Conservation (phyloP, 164 flowering plant species). For the Akebia trifoliata region DNA sequence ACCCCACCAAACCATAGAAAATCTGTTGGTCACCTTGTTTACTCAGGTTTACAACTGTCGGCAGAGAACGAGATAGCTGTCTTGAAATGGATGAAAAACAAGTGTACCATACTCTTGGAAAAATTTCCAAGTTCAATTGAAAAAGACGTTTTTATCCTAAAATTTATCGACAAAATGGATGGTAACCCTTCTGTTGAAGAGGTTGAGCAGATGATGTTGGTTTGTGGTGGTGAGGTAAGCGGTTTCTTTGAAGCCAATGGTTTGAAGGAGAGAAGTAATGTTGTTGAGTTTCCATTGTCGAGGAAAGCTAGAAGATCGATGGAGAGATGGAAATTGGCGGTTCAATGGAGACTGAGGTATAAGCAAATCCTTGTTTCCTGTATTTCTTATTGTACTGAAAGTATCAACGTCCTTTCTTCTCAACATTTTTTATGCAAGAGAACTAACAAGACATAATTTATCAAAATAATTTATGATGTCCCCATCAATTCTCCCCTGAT, state of each 20-base stretch:
- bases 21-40: conserved; percentile 58
- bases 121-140: conserved; percentile 50
- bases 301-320: conserved; percentile 31
- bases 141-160: conserved; percentile 47
- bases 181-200: conserved; percentile 13
- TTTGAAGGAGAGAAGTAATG: conserved; percentile 7
- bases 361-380: conserved; percentile 56
- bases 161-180: conserved; percentile 33
- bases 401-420: conserved; percentile 22
- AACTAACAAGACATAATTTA: neutral
- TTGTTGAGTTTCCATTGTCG: conserved; percentile 13
- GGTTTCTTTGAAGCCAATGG: conserved; percentile 36
- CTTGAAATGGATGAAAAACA: conserved; percentile 49
- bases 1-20: conserved; percentile 52
- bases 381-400: conserved; percentile 42
- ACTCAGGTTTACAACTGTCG: conserved; percentile 69
- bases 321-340: conserved; percentile 68
- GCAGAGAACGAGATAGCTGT: conserved; percentile 54
- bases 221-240: conserved; percentile 32
- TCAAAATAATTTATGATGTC: neutral
- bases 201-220: conserved; percentile 12
- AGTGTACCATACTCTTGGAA: conserved; percentile 39
- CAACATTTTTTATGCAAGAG: conserved; percentile 5
- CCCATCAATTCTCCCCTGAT: no score
- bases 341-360: conserved; percentile 76